Evolutionary conservation across 2,329 filamentous ascomycete genomes (phyloP), one percentile per base, ranked within the genome.

Genomic region (Alternaria conjuncta): DNA sequence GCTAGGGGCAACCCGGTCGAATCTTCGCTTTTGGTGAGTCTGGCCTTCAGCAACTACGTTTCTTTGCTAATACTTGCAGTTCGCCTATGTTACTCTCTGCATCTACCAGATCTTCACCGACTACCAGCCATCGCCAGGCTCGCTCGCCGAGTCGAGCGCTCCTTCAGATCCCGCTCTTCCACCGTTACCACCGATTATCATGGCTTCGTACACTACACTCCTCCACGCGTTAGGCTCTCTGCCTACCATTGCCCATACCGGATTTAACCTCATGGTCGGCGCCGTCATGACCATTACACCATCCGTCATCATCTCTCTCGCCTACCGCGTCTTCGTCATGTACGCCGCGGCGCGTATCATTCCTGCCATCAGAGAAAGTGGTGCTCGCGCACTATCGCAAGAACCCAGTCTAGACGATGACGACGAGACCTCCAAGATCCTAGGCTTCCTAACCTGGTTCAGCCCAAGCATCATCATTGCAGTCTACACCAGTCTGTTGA

Each of bases 21-120:
- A 82, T 97, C 93, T 71, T 97, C 95, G 21, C 85, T 99, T 11
- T 87, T 99, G 26, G 82, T 83, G 79, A 55, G 80, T 71, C 23
- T 9, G 21, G 4, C 18, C 20, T 12, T 32, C 9, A 25, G n/a
- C 15, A 3, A 18, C 7, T 43, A 25, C 30, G 43, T 15, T 20
- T 21, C 45, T 41, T n/a, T 44, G 18, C 62, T 73, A 57, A 72
- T 53, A 13, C 15, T 12, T 11, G 15, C 57, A 83, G 80, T 98
- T 99, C 77, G 95, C 96, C 75, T 99, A 99, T 81, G 89, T 97
- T 65, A 96, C 97, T n/a, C 90, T 99, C 66, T 98, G 95, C 84
- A 92, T 98, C 76, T 99, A 98, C 83, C 96, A 99, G 81, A 98
- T 98, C 80, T 98, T 98, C 81, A 99, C 96, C 74, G 96, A 99